Conservation (phyloP, 305 asterid genomes). For the Euphrasia arctica region DNA sequence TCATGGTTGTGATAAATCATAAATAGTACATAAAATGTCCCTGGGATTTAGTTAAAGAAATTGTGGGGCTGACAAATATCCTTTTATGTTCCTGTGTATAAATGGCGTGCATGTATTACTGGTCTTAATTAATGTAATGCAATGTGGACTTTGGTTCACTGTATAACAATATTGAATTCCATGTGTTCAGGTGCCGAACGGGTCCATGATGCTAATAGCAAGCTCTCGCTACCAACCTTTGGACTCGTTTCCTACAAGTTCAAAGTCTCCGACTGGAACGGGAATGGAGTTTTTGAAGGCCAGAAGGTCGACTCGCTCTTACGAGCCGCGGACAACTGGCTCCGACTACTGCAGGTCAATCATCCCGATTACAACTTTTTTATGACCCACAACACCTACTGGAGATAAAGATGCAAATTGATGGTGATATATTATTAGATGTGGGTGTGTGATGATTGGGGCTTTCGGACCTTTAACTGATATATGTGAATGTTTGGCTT, state of each 20-base stretch:
- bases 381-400: constrained; percentile 41
- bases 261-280: constrained; percentile 58
- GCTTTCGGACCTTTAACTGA: constrained; percentile 18
- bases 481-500: neutral
- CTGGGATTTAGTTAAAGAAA: neutral
- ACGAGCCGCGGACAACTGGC: constrained; percentile 78
- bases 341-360: constrained; percentile 53
- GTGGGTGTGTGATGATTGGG: neutral
- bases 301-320: constrained; percentile 57
- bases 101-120: no score
- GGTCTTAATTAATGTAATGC: no score
- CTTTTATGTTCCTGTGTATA: neutral
- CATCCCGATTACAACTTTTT: constrained; percentile 80
- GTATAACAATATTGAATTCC: no score
- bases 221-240: constrained; percentile 62
- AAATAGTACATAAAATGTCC: neutral
- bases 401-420: constrained; percentile 35
- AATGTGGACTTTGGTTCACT: no score
- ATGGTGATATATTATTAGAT: no score
- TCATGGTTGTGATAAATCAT: neutral
- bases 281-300: constrained; percentile 53
- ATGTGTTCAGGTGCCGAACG: constrained; percentile 36
- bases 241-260: constrained; percentile 83
- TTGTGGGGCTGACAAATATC: neutral
- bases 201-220: constrained; percentile 34